Evolutionary conservation across 768 basidiomycete genomes (phyloP), one percentile per base, ranked within the genome.

Genomic region (Kondoa subrosea): DNA sequence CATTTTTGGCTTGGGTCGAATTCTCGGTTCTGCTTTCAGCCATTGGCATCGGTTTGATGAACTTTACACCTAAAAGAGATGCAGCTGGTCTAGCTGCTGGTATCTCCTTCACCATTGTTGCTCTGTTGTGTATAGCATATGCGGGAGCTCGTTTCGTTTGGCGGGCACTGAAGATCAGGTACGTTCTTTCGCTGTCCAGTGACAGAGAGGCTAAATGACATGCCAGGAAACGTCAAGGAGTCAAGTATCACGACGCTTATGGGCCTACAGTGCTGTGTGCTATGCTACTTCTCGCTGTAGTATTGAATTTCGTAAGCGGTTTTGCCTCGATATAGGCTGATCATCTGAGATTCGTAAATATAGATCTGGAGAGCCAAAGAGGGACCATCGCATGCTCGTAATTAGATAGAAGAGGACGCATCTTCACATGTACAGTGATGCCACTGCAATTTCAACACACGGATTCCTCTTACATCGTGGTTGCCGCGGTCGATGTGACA

Each of bases 81-180:
- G 60, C 59, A 15, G 76, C 78, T 25, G 92, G 91, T 1, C 82
- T 97, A 29, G 85, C 95, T 72, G 87, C 87, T 72, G 91, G 93
- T 3, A 84, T 83, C 4, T 79, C 89, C 58, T 99, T 99, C 81
- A 93, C 92, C 0, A 76, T 91, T 66, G 85, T 87, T n/a, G 89
- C 95, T 14, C 82, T 99, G 21, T 77, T 89, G 59, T 83, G 91
- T 4, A 89, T 97, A 72, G 84, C 86, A 27, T 99, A 96, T 78
- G 83, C 89, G 2, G 87, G 86, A 8, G 81, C 81, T 64, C 85
- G 91, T 65, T 95, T 90, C 75, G 81, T 87, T 27, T 87, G 84
- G 76, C 85, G 90, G 61, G 84, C 88, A 4, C 75, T 82, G 57
- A 82, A 82, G 66, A 80, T 93, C 73, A 81, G 89, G 62, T 72